phyloP scores from a whole-genome alignment of 768 basidiomycete species.

The Suillus weaverae region DNA sequence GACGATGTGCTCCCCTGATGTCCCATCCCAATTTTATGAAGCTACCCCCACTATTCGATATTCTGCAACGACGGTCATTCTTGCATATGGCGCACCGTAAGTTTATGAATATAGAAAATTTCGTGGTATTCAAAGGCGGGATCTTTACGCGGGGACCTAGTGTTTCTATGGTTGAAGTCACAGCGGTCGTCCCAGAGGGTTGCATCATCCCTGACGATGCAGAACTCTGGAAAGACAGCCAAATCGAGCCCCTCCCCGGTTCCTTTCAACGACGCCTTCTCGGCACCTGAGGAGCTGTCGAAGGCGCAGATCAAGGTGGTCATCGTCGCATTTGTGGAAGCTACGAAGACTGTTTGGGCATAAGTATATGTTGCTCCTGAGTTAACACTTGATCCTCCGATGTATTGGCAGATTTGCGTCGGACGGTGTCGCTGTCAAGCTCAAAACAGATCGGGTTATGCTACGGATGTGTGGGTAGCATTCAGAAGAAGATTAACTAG shows the following conservation, averaged over 20 bases:
- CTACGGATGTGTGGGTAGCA: constrained; percentile 39
- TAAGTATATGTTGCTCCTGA: constrained; percentile 15
- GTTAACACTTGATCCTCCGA: neutral
- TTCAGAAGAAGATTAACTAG: constrained; percentile 11
- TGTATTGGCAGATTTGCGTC: constrained; percentile 43
- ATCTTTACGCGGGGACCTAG: constrained; percentile 73
- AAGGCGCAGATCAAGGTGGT: constrained; percentile 53
- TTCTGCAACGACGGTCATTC: constrained; percentile 69
- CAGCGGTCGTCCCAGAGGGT: constrained; percentile 70
- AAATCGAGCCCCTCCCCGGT: constrained; percentile 68
- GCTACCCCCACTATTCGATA: constrained; percentile 83
- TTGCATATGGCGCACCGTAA: constrained; percentile 80
- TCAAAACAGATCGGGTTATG: constrained; percentile 58
- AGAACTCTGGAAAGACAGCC: constrained; percentile 75
- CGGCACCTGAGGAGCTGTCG: constrained; percentile 60
- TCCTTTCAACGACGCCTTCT: constrained; percentile 51
- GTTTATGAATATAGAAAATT: constrained; percentile 9
- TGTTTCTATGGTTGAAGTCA: constrained; percentile 73
- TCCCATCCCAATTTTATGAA: neutral
- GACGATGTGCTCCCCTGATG: neutral
- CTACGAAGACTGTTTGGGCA: constrained; percentile 44
- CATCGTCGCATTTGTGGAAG: constrained; percentile 59
- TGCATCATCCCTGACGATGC: constrained; percentile 76
- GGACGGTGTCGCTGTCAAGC: constrained; percentile 46
- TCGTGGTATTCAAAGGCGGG: constrained; percentile 33